Percentiles rank a stretch among this genome's conserved stretches.
Conservation (phyloP, 192 early-diverging fungal genomes). For the Podila horticola region DNA sequence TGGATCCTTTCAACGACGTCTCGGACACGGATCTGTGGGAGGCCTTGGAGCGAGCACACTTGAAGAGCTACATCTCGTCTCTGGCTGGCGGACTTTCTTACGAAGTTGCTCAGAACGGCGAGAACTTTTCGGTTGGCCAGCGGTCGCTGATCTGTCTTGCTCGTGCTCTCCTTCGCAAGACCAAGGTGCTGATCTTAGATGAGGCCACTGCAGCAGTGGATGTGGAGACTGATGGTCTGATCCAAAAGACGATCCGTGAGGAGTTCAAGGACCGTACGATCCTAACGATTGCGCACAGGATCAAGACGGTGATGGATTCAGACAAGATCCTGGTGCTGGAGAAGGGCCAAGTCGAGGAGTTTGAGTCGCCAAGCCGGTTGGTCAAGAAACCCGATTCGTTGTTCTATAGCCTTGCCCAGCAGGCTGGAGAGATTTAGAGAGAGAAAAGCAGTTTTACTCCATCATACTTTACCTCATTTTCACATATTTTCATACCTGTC, state of each 20-base stretch:
- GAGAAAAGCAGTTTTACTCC: not conserved
- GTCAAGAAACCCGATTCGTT: constrained; percentile 10
- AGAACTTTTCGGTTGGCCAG: constrained; percentile 81
- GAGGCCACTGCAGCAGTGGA: constrained; percentile 74
- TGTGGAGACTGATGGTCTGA: constrained; percentile 82
- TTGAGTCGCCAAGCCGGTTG: constrained; percentile 7
- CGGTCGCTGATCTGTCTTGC: constrained; percentile 73
- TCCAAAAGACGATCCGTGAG: constrained; percentile 87
- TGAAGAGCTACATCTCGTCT: constrained; percentile 29
- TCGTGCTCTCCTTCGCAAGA: constrained; percentile 71
- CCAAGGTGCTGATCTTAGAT: constrained; percentile 57
- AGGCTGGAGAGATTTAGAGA: constrained; percentile 30
- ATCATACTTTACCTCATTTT: not conserved
- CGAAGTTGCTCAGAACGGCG: constrained; percentile 66
- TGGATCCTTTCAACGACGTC: constrained; percentile 75
- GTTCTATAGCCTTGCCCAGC: constrained; percentile 34
- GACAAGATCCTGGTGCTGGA: constrained; percentile 82
- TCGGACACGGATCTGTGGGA: constrained; percentile 68
- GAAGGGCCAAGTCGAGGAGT: constrained; percentile 49
- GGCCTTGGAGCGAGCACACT: constrained; percentile 59
- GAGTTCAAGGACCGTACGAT: constrained; percentile 82
- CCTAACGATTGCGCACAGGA: constrained; percentile 90
- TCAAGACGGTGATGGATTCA: constrained; percentile 87
- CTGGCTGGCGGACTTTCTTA: constrained; percentile 38
- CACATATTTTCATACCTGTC: not conserved